Percentiles rank a stretch among this genome's conserved stretches.
Evolutionary conservation across 176 grass and related monocot species (phyloP).

Genomic region (Thinopyrum elongatum): DNA sequence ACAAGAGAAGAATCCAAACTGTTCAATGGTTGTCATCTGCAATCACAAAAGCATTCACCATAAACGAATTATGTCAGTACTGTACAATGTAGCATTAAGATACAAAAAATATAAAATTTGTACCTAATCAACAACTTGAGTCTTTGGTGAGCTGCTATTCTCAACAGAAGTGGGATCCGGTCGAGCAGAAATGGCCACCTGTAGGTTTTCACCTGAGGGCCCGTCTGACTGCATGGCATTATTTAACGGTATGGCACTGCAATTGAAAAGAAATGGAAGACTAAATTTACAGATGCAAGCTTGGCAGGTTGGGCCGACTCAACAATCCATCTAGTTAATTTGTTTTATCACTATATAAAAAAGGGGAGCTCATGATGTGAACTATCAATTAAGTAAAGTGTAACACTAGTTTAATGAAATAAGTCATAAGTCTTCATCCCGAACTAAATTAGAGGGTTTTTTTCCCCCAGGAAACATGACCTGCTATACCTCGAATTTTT

Average conservation of each 20-base stretch:
- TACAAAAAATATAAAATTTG: background rate
- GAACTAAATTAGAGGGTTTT: too few relatives aligned
- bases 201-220: background rate
- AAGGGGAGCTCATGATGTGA: background rate
- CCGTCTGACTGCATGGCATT: background rate
- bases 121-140: background rate
- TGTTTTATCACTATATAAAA: background rate
- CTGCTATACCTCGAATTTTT: too few relatives aligned
- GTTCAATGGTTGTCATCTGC: slow-evolving; percentile 15
- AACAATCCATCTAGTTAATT: background rate
- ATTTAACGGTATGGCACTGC: background rate
- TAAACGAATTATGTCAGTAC: background rate
- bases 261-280: background rate
- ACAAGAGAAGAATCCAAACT: background rate
- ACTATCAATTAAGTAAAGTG: background rate
- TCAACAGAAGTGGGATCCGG: background rate
- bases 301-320: background rate
- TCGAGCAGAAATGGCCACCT: background rate
- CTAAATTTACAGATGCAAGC: background rate
- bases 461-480: too few relatives aligned
- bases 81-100: background rate
- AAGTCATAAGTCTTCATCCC: too few relatives aligned
- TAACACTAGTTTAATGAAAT: too few relatives aligned
- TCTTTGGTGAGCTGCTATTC: background rate
- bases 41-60: background rate